phyloP scores from a whole-genome alignment of 1,139 yeast genomes.

The Debaryomyces sp. region DNA sequence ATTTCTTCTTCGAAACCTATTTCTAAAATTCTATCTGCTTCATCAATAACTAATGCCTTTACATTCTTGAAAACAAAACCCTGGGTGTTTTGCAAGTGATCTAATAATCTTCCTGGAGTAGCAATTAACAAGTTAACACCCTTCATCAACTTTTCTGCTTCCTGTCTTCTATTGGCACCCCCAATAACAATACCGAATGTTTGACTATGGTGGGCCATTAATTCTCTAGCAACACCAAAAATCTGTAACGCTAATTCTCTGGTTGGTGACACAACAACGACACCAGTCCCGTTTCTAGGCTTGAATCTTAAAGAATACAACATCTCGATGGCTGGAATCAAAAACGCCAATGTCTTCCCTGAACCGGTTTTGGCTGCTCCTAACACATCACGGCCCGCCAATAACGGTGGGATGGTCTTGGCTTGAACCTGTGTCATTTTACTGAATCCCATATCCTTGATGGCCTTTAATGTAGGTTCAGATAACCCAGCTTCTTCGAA shows the following conservation, averaged over 20 bases:
- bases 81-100: slow-evolving; percentile 92
- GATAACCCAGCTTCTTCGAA: slow-evolving; percentile 67
- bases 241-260: slow-evolving; percentile 90
- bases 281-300: slow-evolving; percentile 90
- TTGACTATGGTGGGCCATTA: slow-evolving; percentile 89
- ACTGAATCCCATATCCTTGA: slow-evolving; percentile 82
- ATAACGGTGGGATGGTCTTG: slow-evolving; percentile 89
- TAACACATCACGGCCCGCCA: slow-evolving; percentile 93
- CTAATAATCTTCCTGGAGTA: slow-evolving; percentile 95
- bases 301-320: slow-evolving; percentile 85
- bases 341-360: slow-evolving; percentile 94
- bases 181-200: slow-evolving; percentile 97
- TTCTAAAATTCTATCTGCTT: slow-evolving; percentile 95
- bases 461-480: slow-evolving; percentile 77
- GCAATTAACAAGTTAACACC: slow-evolving; percentile 95
- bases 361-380: slow-evolving; percentile 99
- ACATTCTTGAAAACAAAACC: slow-evolving; percentile 94
- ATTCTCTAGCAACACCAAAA: slow-evolving; percentile 93
- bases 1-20: slow-evolving; percentile 98
- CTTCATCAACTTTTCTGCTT: slow-evolving; percentile 88
- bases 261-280: slow-evolving; percentile 86
- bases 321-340: slow-evolving; percentile 93
- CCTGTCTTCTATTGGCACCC: slow-evolving; percentile 97
- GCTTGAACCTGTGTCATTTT: slow-evolving; percentile 94
- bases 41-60: slow-evolving; percentile 93